A percentile compares a stretch with the other conserved stretches of the same genome.
These are phyloP conservation scores for Acidomyces sp. DNA, from an alignment of 495 filamentous ascomycete species.

Conservation along the genomic window DNA sequence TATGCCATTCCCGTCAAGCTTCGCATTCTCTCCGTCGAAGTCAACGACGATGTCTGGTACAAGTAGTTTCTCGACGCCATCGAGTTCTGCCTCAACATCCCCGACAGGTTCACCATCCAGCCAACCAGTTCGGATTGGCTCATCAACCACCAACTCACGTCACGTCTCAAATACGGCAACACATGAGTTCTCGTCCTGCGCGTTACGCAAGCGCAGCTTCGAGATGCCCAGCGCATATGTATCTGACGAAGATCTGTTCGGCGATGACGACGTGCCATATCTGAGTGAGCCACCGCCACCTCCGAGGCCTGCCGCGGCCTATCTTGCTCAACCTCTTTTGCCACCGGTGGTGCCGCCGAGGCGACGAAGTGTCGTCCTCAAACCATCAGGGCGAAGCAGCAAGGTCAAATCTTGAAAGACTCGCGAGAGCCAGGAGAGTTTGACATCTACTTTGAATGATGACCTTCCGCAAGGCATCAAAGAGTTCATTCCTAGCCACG, in stretches of 20 bases:
- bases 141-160: background rate
- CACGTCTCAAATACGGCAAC: background rate
- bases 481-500: too few species aligned
- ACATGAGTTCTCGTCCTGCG: slow-evolving; percentile 6
- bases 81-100: too few species aligned
- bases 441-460: too few species aligned
- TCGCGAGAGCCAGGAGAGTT: too few species aligned
- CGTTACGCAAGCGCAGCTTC: background rate
- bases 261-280: slow-evolving; percentile 20
- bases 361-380: slow-evolving; percentile 22
- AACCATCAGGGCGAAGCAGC: slow-evolving; percentile 3
- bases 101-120: background rate
- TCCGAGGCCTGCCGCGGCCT: slow-evolving; percentile 23
- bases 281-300: slow-evolving; percentile 28
- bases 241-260: slow-evolving; percentile 30
- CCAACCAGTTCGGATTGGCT: background rate
- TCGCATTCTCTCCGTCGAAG: background rate
- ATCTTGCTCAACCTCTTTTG: slow-evolving; percentile 22
- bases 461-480: too few species aligned
- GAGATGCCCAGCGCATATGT: slow-evolving; percentile 25
- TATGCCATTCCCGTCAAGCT: slow-evolving; percentile 1
- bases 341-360: slow-evolving; percentile 26
- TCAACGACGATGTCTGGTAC: too few species aligned
- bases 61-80: too few species aligned
- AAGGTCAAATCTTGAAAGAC: too few species aligned